These are phyloP conservation scores for Epithele typhae DNA, from an alignment of 768 basidiomycete species.

Conservation along the genomic window DNA sequence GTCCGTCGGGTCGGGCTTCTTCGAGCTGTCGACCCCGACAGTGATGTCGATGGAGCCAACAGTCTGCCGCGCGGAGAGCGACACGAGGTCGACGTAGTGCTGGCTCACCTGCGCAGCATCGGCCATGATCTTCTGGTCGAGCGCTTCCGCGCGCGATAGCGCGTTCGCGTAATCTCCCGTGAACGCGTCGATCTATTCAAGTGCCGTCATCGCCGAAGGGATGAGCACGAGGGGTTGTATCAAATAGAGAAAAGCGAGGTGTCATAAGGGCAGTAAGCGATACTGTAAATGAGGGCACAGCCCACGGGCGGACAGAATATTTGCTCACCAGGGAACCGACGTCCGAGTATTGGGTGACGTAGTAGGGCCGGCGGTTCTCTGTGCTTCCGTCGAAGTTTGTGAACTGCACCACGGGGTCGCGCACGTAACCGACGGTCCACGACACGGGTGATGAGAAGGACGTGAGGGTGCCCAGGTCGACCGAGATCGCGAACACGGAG, in stretches of 20 bases:
- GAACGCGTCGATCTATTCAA: constrained; percentile 18
- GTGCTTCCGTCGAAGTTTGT: constrained; percentile 2
- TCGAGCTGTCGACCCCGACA: constrained; percentile 9
- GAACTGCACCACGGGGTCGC: constrained; percentile 22
- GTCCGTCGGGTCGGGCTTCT: constrained; percentile 15
- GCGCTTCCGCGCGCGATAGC: constrained; percentile 5
- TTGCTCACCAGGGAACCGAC: background rate
- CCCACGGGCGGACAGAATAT: background rate
- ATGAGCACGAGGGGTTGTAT: no score
- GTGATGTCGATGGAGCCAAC: constrained; percentile 23
- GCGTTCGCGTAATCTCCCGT: constrained; percentile 18
- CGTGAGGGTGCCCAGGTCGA: constrained; percentile 20
- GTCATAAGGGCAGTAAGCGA: no score
- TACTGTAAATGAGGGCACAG: no score
- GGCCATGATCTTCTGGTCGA: constrained; percentile 16
- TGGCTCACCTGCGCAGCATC: constrained; percentile 12
- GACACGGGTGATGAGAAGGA: constrained; percentile 16
- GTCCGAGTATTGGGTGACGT: background rate
- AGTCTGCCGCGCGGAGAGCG: constrained; percentile 23
- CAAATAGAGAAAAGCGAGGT: no score
- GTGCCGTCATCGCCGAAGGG: no score
- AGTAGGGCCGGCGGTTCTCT: constrained; percentile 15
- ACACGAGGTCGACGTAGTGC: constrained; percentile 19
- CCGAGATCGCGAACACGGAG: constrained; percentile 21
- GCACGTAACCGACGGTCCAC: constrained; percentile 22